phyloP scores from a whole-genome alignment of 768 basidiomycete species.

The Agaricus sinodeliciosus region DNA sequence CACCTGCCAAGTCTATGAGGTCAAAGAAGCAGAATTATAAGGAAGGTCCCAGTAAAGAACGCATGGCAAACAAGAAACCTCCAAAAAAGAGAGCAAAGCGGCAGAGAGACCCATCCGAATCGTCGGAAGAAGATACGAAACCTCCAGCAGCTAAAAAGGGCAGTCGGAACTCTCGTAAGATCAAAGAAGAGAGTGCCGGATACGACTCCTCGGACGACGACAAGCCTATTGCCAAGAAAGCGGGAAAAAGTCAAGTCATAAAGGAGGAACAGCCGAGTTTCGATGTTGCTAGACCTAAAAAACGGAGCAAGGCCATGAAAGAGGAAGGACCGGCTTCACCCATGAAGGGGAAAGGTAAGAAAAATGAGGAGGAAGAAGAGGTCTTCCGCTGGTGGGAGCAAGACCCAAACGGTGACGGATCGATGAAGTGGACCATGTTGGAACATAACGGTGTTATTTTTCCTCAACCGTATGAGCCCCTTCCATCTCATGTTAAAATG shows the following conservation, averaged over 20 bases:
- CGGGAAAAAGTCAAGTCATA: slow-evolving; percentile 41
- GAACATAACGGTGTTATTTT: slow-evolving; percentile 94
- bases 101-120: slow-evolving; percentile 26
- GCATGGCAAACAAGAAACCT: slow-evolving; percentile 33
- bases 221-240: slow-evolving; percentile 36
- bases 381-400: slow-evolving; percentile 86
- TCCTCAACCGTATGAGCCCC: slow-evolving; percentile 86
- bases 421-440: slow-evolving; percentile 90
- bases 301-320: slow-evolving; percentile 36
- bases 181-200: slow-evolving; percentile 45
- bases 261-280: slow-evolving; percentile 43
- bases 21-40: slow-evolving; percentile 32
- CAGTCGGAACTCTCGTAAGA: slow-evolving; percentile 34
- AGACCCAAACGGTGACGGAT: slow-evolving; percentile 65
- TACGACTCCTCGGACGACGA: slow-evolving; percentile 28
- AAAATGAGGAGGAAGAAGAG: slow-evolving; percentile 66
- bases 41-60: slow-evolving; percentile 34
- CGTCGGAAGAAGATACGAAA: slow-evolving; percentile 29
- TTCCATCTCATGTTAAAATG: slow-evolving; percentile 85
- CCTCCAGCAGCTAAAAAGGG: slow-evolving; percentile 32
- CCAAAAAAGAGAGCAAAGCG: slow-evolving; percentile 65
- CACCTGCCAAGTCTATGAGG: slow-evolving; percentile 45
- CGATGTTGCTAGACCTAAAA: slow-evolving; percentile 40
- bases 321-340: slow-evolving; percentile 30
- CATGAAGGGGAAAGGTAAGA: slow-evolving; percentile 31